Percentiles rank a stretch among this genome's conserved stretches.
Conservation (phyloP, 371 early-diverging fungal genomes). For the Haplosporangium sp. region DNA sequence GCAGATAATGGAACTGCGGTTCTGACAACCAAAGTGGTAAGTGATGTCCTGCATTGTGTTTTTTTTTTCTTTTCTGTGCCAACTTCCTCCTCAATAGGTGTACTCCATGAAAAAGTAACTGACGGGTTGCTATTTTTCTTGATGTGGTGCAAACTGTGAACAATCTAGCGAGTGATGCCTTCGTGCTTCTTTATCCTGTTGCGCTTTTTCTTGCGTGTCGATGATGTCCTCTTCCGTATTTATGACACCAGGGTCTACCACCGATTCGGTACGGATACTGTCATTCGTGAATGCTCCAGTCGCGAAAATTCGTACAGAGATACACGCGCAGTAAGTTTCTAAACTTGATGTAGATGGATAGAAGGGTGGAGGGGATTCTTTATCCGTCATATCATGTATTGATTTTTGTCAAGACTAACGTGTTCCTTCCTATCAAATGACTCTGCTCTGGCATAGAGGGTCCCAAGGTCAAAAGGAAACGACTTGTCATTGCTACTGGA, state of each 20-base stretch:
- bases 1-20: constrained; percentile 94
- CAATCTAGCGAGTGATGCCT: constrained; percentile 88
- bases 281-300: constrained; percentile 81
- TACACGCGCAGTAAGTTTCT: constrained; percentile 61
- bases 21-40: constrained; percentile 83
- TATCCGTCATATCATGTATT: neutral
- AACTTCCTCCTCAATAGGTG: neutral
- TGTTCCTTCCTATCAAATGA: neutral
- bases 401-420: neutral
- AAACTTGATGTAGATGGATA: neutral
- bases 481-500: constrained; percentile 80
- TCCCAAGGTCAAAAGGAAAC: constrained; percentile 58
- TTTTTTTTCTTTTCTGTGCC: constrained; percentile 9
- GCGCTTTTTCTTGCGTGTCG: constrained; percentile 93
- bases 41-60: constrained; percentile 3
- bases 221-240: constrained; percentile 89
- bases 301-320: constrained; percentile 71
- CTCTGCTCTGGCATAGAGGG: constrained; percentile 40
- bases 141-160: neutral
- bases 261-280: constrained; percentile 73
- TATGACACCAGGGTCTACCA: constrained; percentile 92
- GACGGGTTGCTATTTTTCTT: neutral
- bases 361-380: neutral
- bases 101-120: neutral
- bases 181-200: constrained; percentile 88